phyloP scores from a whole-genome alignment of 495 filamentous ascomycete species.

The Hypoxylon cercidicola region DNA sequence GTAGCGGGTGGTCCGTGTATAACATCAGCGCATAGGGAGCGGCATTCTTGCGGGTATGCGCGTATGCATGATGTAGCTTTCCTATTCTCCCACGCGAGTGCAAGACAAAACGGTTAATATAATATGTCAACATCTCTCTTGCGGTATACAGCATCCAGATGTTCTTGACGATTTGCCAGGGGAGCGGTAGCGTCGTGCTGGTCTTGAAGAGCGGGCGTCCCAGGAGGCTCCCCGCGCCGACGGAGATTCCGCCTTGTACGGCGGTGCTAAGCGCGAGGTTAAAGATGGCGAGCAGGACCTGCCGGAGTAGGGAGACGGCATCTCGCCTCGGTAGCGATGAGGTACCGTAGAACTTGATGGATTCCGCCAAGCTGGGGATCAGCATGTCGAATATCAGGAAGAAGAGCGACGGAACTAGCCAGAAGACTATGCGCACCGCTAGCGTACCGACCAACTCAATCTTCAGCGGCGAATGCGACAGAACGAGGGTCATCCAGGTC shows the following conservation, averaged over 20 bases:
- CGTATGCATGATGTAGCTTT: constrained; percentile 68
- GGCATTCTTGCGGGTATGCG: constrained; percentile 64
- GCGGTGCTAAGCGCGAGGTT: constrained; percentile 71
- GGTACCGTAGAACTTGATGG: constrained; percentile 75
- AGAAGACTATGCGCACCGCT: constrained; percentile 75
- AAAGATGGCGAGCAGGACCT: constrained; percentile 65
- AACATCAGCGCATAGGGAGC: constrained; percentile 71
- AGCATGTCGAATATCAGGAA: constrained; percentile 79
- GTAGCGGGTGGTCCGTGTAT: constrained; percentile 81
- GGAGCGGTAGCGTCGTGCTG: constrained; percentile 55
- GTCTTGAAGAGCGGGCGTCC: constrained; percentile 54
- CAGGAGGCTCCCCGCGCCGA: constrained; percentile 44
- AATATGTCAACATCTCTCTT: constrained; percentile 72
- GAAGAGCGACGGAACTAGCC: constrained; percentile 74
- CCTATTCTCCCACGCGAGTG: constrained; percentile 57
- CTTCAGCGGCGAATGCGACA: constrained; percentile 77
- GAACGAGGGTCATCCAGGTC: constrained; percentile 86
- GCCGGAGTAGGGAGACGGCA: constrained; percentile 49
- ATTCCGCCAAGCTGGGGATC: constrained; percentile 71
- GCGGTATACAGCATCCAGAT: constrained; percentile 69
- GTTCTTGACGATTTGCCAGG: constrained; percentile 67
- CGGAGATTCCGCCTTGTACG: constrained; percentile 64
- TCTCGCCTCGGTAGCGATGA: constrained; percentile 69
- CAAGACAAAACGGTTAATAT: constrained; percentile 75
- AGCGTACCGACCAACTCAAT: constrained; percentile 79